Evolutionary conservation across 805 yeast genomes (phyloP).

Genomic region (Metschnikowia cerradonensis): DNA sequence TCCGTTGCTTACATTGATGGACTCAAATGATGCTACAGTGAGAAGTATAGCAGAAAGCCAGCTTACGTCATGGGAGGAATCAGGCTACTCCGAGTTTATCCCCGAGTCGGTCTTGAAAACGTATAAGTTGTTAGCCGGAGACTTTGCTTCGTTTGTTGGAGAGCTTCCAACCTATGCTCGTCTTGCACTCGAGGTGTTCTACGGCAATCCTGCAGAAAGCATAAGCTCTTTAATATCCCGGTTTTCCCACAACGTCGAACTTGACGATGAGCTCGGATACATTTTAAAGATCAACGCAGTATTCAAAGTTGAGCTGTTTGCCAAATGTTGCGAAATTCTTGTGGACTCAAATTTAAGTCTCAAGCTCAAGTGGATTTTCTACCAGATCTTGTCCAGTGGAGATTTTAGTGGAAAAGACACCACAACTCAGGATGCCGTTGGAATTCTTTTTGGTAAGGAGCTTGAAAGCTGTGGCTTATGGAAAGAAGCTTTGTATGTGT

Average conservation of each 20-base stretch:
- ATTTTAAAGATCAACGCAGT: slow-evolving; percentile 20
- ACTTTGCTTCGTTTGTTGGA: slow-evolving; percentile 33
- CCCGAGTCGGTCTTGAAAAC: slow-evolving; percentile 56
- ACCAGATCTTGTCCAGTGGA: slow-evolving; percentile 35
- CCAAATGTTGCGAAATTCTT: slow-evolving; percentile 8
- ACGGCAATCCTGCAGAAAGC: slow-evolving; percentile 41
- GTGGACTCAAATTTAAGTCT: slow-evolving; percentile 24
- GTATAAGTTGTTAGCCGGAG: slow-evolving; percentile 61
- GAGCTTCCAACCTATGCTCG: slow-evolving; percentile 65
- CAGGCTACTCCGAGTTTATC: slow-evolving; percentile 38
- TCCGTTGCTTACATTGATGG: slow-evolving; percentile 61
- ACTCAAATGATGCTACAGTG: slow-evolving; percentile 63
- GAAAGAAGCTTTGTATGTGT: slow-evolving; percentile 60
- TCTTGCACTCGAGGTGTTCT: slow-evolving; percentile 58
- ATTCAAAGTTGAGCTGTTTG: slow-evolving; percentile 4
- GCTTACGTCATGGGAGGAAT: slow-evolving; percentile 59
- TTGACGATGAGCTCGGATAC: neutral
- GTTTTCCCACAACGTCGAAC: neutral
- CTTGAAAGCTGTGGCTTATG: slow-evolving; percentile 45
- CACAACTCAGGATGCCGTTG: slow-evolving; percentile 23
- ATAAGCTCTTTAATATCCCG: slow-evolving; percentile 6
- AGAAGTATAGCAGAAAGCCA: slow-evolving; percentile 55
- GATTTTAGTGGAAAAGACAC: slow-evolving; percentile 7
- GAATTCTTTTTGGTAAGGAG: slow-evolving; percentile 42
- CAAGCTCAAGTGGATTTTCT: slow-evolving; percentile 50